Evolutionary conservation across 129 eudicot genomes (phyloP), one percentile per base, ranked within the genome.

Genomic region (Heracleum sosnowskyi): DNA sequence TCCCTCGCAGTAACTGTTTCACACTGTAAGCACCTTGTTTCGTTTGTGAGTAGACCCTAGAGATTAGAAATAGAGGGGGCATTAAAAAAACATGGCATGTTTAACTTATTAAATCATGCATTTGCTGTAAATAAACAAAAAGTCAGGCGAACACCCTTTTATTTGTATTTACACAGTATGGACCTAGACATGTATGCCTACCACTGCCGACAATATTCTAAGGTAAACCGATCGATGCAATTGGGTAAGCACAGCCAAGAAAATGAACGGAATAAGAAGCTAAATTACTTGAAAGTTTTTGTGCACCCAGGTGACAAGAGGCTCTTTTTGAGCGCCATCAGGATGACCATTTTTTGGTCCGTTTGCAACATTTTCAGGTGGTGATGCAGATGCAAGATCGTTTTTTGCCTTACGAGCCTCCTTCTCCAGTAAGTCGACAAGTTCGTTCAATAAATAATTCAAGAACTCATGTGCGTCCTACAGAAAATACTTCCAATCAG

Each of bases 391-490:
- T 74, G 86, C 93, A 73, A 83, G 79, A 64, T 81, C 53, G 72
- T 63, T 79, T 81, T 88, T 90, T 69, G 88, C 49, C 80, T 89
- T 77, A 69, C 79, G 79, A 68, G 87, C 70, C 79, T 90, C 96
- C 84, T 92, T 92, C 85, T 92, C 97, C 84, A 92, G 82, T 76
- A 88, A 88, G 84, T 92, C 97, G 81, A 92, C 97, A 66, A 92
- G 91, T 81, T 92, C 97, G 68, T 92, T 92, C 74, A 92, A 80
- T 85, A 92, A 85, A 82, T 86, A 92, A 83, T 92, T 92, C 78
- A 92, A 83, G 75, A 92, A 92, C 68, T 92, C 97, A 79, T 92
- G 97, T 72, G 97, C 97, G 80, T 92, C 97, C 97, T 92, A 79
- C 75, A 90, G 37, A n/a, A 9, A 29, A 41, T 40, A 72, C 34